These are phyloP conservation scores for Wickerhamomyces tratensis DNA, from an alignment of 805 yeast species.

Conservation along the genomic window DNA sequence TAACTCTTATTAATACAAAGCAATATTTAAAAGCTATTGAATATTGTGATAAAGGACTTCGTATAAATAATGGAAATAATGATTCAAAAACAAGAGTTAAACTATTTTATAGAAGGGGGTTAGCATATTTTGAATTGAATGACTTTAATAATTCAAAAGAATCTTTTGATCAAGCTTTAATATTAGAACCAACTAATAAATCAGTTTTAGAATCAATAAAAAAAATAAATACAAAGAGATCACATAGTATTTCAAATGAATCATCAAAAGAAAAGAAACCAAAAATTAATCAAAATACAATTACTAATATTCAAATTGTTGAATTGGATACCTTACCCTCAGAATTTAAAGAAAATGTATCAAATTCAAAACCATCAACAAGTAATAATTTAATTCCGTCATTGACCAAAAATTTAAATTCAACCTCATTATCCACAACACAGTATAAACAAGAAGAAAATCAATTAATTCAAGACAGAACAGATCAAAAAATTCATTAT, in stretches of 20 bases:
- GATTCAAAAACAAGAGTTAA: slow-evolving; percentile 31
- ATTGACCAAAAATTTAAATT: too few relatives aligned
- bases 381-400: too few relatives aligned
- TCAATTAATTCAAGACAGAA: background rate
- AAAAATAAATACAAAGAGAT: slow-evolving; percentile 33
- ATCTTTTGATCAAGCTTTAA: slow-evolving; percentile 27
- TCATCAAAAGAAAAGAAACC: slow-evolving; percentile 25
- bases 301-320: slow-evolving; percentile 23
- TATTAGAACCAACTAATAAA: slow-evolving; percentile 30
- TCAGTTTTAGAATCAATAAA: slow-evolving; percentile 22
- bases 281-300: slow-evolving; percentile 1
- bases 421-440: too few relatives aligned
- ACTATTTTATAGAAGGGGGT: slow-evolving; percentile 40
- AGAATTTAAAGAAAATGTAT: slow-evolving; percentile 13
- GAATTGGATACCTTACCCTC: slow-evolving; percentile 35
- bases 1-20: slow-evolving; percentile 44
- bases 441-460: too few relatives aligned
- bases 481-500: too few relatives aligned
- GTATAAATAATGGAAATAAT: slow-evolving; percentile 9
- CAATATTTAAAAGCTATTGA: slow-evolving; percentile 38
- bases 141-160: slow-evolving; percentile 17
- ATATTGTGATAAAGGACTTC: slow-evolving; percentile 42
- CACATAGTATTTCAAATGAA: slow-evolving; percentile 39
- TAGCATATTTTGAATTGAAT: slow-evolving; percentile 25
- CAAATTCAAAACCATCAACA: too few relatives aligned